Conservation (phyloP, 345 rosid species). For the Chamaenerion angustifolium region DNA sequence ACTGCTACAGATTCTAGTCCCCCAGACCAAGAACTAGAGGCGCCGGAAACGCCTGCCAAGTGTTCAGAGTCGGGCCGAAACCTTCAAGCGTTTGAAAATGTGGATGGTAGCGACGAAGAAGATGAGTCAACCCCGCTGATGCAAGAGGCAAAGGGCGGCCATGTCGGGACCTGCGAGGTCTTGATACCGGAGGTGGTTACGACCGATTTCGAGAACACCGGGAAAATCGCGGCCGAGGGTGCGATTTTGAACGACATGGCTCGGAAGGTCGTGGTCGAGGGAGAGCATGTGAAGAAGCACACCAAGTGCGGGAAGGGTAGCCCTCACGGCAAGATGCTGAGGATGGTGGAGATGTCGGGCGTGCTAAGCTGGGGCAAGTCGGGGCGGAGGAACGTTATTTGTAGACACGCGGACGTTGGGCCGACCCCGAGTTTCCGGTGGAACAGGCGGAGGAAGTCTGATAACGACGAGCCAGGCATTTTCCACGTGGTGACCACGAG, state of each 20-base stretch:
- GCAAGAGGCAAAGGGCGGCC: slow-evolving; percentile 48
- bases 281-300: slow-evolving; percentile 36
- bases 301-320: slow-evolving; percentile 44
- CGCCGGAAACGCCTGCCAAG: too few species aligned
- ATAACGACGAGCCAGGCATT: slow-evolving; percentile 27
- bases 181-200: slow-evolving; percentile 31
- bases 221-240: slow-evolving; percentile 17
- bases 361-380: slow-evolving; percentile 48
- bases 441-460: slow-evolving; percentile 36
- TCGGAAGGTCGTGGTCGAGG: slow-evolving; percentile 28
- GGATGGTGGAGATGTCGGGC: slow-evolving; percentile 26
- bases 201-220: slow-evolving; percentile 19
- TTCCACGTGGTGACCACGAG: slow-evolving; percentile 42
- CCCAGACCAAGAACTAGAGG: slow-evolving; percentile 13
- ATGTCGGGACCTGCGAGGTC: slow-evolving; percentile 21
- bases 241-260: slow-evolving; percentile 43
- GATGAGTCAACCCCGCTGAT: slow-evolving; percentile 40
- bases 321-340: slow-evolving; percentile 31
- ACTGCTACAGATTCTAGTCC: slow-evolving; percentile 19
- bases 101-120: slow-evolving; percentile 34
- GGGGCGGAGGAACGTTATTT: slow-evolving; percentile 38
- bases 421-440: slow-evolving; percentile 26
- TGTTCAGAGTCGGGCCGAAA: too few species aligned
- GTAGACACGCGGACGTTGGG: slow-evolving; percentile 37
- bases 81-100: too few species aligned